Percentiles rank a stretch among this genome's conserved stretches.
phyloP scores from a whole-genome alignment of 371 early-diverging fungal genomes.

The Zancudomyces culisetae region DNA sequence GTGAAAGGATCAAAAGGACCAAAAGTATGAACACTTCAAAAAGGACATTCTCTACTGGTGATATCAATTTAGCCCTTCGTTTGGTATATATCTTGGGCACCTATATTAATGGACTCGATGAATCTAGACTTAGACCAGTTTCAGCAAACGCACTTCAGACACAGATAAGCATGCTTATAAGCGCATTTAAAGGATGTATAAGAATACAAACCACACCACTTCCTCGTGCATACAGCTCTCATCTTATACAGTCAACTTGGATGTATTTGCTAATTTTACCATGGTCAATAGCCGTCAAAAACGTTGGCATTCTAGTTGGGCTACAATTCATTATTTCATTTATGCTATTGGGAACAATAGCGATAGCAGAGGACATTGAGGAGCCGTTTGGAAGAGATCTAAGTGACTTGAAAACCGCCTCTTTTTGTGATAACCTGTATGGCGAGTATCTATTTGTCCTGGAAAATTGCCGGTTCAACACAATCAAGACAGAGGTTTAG shows the following conservation, averaged over 20 bases:
- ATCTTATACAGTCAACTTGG: constrained; percentile 47
- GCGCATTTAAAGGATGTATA: constrained; percentile 38
- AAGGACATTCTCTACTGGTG: no score
- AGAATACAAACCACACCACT: constrained; percentile 59
- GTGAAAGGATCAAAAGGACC: no score
- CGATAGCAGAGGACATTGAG: constrained; percentile 47
- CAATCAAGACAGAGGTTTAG: no score
- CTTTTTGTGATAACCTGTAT: constrained; percentile 12
- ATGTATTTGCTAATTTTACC: constrained; percentile 45
- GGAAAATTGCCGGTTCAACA: no score
- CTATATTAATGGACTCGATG: no score
- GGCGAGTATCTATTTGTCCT: no score
- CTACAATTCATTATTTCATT: constrained; percentile 37
- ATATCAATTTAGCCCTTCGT: no score
- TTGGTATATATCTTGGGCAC: no score
- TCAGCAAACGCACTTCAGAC: no score
- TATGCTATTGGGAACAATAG: constrained; percentile 46
- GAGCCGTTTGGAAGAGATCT: constrained; percentile 49
- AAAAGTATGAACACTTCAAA: no score
- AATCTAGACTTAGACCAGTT: no score
- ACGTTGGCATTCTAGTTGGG: constrained; percentile 25
- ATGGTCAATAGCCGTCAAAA: constrained; percentile 34
- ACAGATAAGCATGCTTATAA: no score
- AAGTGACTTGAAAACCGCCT: constrained; percentile 30
- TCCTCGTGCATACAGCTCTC: constrained; percentile 60